Base-by-base conservation (phyloP, 306 rosid species). In the Herpetospermum pedunculosum region DNA sequence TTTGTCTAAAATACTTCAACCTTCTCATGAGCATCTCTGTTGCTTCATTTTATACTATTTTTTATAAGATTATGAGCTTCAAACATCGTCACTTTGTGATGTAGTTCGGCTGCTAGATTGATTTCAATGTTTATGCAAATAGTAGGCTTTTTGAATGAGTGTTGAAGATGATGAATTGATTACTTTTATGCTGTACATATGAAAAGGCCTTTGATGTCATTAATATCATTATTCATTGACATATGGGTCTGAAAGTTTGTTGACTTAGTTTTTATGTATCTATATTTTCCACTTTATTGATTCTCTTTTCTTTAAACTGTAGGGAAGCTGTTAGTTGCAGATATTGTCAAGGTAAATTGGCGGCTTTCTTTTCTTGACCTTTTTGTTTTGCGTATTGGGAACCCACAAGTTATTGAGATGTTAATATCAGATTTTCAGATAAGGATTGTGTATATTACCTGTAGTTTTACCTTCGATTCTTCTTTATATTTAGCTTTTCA, bases 281-380 rank as follows among this genome's bases (percentile, higher is more conserved):
- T 72, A 18, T 71, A 25, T 63, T 34, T 80, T 43, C 78, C 44
- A 50, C 63, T 25, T 64, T 57, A 23, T 12, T 70, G 46, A 65
- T 35, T 60, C 76, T 19, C 75, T 68, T 44, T 77, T 70, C 60
- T 54, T 23, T 71, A 46, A 73, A 80, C 86, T 78, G 77, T 86
- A 91, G 96, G 91, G 97, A 91, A 69, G 96, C 92, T 86, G 96
- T 91, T 81, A 89, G 85, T 78, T 91, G 96, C 86, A 81, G 67
- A 69, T 70, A 83, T 76, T 91, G 97, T 79, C 83, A 87, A 84
- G 97, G 96, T 89, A 65, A 74, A 88, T 49, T 59, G 26, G 69
- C 40, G 9, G 47, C 23, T 34, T 75, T 75, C 63, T 37, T 74
- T 68, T 71, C 49, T 77, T 25, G 50, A 67, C 25, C 38, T 26